A percentile compares a stretch with the other conserved stretches of the same genome.
Evolutionary conservation across 768 basidiomycete species (phyloP).

Genomic region (Serpula lacrymans): DNA sequence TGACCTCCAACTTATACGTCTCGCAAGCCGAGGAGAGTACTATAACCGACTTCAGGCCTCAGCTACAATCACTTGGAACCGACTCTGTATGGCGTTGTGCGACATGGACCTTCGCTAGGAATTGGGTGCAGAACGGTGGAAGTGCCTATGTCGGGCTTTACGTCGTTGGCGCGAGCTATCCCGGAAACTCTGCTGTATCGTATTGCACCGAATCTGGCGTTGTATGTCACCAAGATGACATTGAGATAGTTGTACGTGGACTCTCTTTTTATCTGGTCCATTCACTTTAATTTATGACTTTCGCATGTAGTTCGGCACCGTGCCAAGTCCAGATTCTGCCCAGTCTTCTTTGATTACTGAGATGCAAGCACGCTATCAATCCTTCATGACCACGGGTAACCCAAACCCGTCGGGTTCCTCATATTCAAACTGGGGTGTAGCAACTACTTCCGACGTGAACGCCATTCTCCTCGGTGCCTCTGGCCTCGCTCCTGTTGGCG

Average conservation of each 20-base stretch:
- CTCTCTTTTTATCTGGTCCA: constrained; percentile 24
- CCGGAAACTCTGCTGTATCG: constrained; percentile 52
- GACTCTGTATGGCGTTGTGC: constrained; percentile 72
- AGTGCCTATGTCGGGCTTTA: constrained; percentile 66
- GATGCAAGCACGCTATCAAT: constrained; percentile 65
- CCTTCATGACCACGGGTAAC: constrained; percentile 59
- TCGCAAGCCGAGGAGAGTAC: constrained; percentile 17
- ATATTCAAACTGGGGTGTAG: constrained; percentile 48
- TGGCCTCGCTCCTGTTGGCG: constrained; percentile 48
- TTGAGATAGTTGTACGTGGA: constrained; percentile 73
- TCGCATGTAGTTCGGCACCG: constrained; percentile 47
- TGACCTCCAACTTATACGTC: constrained; percentile 47
- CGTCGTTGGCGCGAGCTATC: constrained; percentile 66
- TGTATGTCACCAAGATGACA: constrained; percentile 83
- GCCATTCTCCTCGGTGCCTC: constrained; percentile 60
- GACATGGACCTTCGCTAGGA: constrained; percentile 66
- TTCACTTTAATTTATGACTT: constrained; percentile 6
- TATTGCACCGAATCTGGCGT: constrained; percentile 54
- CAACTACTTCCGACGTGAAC: constrained; percentile 49
- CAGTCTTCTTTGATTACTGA: constrained; percentile 61
- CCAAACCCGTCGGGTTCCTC: constrained; percentile 54
- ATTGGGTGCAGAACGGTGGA: constrained; percentile 64
- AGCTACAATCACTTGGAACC: constrained; percentile 57
- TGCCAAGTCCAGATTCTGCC: constrained; percentile 46
- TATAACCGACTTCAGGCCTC: constrained; percentile 38